phyloP scores from a whole-genome alignment of 177 flowering plant species.

The Tripterygium wilfordii region DNA sequence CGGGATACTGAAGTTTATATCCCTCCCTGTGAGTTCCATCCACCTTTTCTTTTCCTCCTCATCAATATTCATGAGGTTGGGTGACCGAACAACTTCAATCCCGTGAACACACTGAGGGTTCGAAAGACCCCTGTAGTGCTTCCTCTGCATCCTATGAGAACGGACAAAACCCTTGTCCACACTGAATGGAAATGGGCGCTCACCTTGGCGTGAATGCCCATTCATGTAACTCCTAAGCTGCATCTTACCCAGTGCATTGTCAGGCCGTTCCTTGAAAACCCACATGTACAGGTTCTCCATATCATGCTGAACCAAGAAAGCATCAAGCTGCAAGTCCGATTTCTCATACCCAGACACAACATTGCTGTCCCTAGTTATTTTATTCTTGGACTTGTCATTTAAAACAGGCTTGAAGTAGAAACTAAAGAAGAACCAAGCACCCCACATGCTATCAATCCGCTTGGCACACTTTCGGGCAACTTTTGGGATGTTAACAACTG shows the following conservation, averaged over 20 bases:
- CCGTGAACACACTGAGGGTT: slow-evolving; percentile 37
- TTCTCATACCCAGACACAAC: slow-evolving; percentile 31
- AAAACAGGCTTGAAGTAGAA: slow-evolving; percentile 31
- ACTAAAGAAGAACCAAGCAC: slow-evolving; percentile 35
- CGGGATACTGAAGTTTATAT: slow-evolving; percentile 23
- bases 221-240: slow-evolving; percentile 37
- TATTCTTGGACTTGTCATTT: slow-evolving; percentile 25
- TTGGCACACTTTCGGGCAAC: slow-evolving; percentile 18
- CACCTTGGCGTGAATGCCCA: slow-evolving; percentile 30
- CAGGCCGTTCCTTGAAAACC: slow-evolving; percentile 34
- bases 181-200: slow-evolving; percentile 30
- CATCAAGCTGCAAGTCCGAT: slow-evolving; percentile 23
- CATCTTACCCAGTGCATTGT: slow-evolving; percentile 34
- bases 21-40: slow-evolving; percentile 31
- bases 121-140: slow-evolving; percentile 33
- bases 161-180: slow-evolving; percentile 33
- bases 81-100: slow-evolving; percentile 25
- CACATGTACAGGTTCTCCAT: slow-evolving; percentile 40
- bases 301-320: slow-evolving; percentile 33
- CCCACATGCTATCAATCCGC: slow-evolving; percentile 31
- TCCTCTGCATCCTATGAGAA: slow-evolving; percentile 35
- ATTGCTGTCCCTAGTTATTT: slow-evolving; percentile 18
- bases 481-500: slow-evolving; percentile 13
- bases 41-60: slow-evolving; percentile 34
- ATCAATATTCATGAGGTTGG: slow-evolving; percentile 22